These are phyloP conservation scores for Wickerhamomyces sydowiorum DNA, from an alignment of 805 yeast genomes.

Conservation along the genomic window DNA sequence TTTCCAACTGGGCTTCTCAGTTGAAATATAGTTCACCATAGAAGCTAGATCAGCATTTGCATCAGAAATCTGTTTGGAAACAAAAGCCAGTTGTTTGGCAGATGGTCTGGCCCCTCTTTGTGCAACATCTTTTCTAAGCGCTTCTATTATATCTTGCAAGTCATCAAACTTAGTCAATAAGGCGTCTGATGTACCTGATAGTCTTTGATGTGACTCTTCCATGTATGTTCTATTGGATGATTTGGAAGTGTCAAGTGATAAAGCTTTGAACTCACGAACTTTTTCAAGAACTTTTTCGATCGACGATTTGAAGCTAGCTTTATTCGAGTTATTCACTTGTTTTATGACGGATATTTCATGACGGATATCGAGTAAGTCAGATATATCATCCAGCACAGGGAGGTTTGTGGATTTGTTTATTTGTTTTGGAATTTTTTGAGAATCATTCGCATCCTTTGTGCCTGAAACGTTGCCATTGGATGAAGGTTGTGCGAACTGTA, in stretches of 20 bases:
- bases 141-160: constrained; percentile 86
- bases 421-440: too few species aligned
- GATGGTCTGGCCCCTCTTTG: constrained; percentile 83
- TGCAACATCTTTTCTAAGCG: constrained; percentile 84
- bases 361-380: constrained; percentile 36
- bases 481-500: constrained; percentile 7
- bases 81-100: constrained; percentile 61
- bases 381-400: constrained; percentile 8
- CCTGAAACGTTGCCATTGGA: constrained; percentile 3
- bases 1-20: constrained; percentile 83
- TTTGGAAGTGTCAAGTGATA: constrained; percentile 33
- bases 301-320: constrained; percentile 33
- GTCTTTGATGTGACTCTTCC: constrained; percentile 65
- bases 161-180: constrained; percentile 82
- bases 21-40: constrained; percentile 55
- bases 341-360: constrained; percentile 55
- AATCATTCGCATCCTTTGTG: not conserved
- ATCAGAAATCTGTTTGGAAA: constrained; percentile 55
- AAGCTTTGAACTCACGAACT: constrained; percentile 45
- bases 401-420: not conserved
- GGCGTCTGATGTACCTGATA: constrained; percentile 72
- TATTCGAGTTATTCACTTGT: constrained; percentile 46
- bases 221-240: constrained; percentile 49
- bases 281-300: constrained; percentile 39
- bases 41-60: constrained; percentile 48